Conservation (phyloP, 2,329 filamentous ascomycete genomes). For the Nothopassalora personata region DNA sequence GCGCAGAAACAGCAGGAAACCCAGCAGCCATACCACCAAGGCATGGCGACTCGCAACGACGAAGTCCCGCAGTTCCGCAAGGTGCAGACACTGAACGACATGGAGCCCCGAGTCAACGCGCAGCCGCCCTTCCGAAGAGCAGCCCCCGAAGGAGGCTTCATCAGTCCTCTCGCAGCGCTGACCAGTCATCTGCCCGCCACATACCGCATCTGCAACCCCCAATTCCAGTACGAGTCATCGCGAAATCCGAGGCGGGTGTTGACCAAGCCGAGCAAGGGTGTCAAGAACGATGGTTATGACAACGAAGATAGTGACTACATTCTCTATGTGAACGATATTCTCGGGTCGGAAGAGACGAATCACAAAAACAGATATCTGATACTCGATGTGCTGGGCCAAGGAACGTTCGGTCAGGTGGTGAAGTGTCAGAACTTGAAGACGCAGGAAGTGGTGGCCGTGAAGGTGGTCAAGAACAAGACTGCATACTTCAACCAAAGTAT, state of each 20-base stretch:
- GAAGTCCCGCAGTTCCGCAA: slow-evolving; percentile 83
- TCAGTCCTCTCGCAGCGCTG: slow-evolving; percentile 92
- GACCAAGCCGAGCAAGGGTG: slow-evolving; percentile 96
- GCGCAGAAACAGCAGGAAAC: slow-evolving; percentile 44
- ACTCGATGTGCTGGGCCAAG: slow-evolving; percentile 91
- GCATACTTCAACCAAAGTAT: slow-evolving; percentile 99
- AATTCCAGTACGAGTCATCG: slow-evolving; percentile 98
- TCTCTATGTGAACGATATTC: slow-evolving; percentile 96
- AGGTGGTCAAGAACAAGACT: slow-evolving; percentile 98
- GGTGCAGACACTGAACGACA: slow-evolving; percentile 64
- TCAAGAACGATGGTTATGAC: slow-evolving; percentile 97
- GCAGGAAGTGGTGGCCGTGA: slow-evolving; percentile 96
- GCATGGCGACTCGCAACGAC: slow-evolving; percentile 22
- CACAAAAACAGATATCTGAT: slow-evolving; percentile 99
- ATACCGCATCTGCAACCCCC: slow-evolving; percentile 96
- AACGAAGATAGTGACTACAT: slow-evolving; percentile 99
- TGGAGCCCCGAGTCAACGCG: slow-evolving; percentile 75
- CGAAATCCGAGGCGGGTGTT: slow-evolving; percentile 91
- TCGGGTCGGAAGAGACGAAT: slow-evolving; percentile 94
- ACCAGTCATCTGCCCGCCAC: slow-evolving; percentile 90
- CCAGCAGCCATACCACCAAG: slow-evolving; percentile 29
- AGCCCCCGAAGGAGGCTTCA: slow-evolving; percentile 94
- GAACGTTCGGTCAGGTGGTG: slow-evolving; percentile 96
- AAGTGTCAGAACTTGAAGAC: slow-evolving; percentile 99
- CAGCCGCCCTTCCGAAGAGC: slow-evolving; percentile 90